Evolutionary conservation across 768 basidiomycete species (phyloP), one percentile per base, ranked within the genome.

Genomic region (Cystobasidium tubakii): DNA sequence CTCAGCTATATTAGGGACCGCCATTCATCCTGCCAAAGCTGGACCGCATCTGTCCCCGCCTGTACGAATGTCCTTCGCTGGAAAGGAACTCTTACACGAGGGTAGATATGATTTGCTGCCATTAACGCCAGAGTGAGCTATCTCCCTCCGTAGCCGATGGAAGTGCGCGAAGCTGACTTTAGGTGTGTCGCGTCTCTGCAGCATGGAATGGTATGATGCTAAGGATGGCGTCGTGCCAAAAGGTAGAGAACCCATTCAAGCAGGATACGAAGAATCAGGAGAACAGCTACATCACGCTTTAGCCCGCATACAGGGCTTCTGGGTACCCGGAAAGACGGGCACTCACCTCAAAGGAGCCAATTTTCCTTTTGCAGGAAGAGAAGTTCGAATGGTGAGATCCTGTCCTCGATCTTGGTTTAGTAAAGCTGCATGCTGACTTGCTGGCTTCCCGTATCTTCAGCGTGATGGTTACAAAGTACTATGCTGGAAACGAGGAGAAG

Each of bases 21-120:
- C 69, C 12, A 55, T 71, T 12, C 69, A 71, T 71, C 69, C 69
- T 29, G 69, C 36, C 2, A 71, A 71, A 39, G 69, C 69, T 60
- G 69, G 69, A 1, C 69, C 69, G n/a, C 69, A 71, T 36, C 36
- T 71, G 21, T 39, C 44, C 17, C 69, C 69, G 21, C 69, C 69
- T 17, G 69, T 71, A 17, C 13, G 69, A 53, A 71, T 71, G 21
- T 54, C 50, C 13, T 55, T 55, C 53, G 69, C 50, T 44, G 69
- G 69, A 34, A 34, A 57, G 55, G 69, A 71, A 39, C 6, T 57
- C 23, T 15, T 36, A 13, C 69, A 71, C 29, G 69, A 71, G 25
- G 69, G 69, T 21, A 23, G 69, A 36, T 71, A 33, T 34, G 69
- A 71, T 31, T 27, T 71, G 19, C 39, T 71, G 4, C 69, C 69